Evolutionary conservation across 306 rosid genomes (phyloP), one percentile per base, ranked within the genome.

Genomic region (Casuarina glauca): DNA sequence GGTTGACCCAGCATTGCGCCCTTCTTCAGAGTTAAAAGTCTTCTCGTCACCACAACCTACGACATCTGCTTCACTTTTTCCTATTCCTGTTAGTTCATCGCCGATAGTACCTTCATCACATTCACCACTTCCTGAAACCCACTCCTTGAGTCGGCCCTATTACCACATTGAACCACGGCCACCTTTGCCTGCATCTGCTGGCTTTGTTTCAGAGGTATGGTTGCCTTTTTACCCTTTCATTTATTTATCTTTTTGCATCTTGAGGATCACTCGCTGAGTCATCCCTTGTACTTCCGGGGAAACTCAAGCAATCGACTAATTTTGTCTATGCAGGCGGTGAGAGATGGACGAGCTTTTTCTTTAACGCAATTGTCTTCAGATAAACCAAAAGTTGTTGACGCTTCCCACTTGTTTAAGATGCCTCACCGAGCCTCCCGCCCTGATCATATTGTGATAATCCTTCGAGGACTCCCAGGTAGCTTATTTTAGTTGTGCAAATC

Each of bases 391-490:
- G 64, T 84, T 46, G 20, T 89, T 58, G 83, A 89, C 82, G 92
- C 88, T 75, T 87, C 88, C 4, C 88, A 78, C 52, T 82, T 95
- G 35, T 91, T 95, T 84, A 82, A 82, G 83, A 85, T 70, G 71
- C 97, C 94, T 0, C 90, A 82, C 83, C 91, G 99, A 70, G 51
- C 86, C 49, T 78, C 88, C 19, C 99, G 97, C 17, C 97, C 99
- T 51, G 99, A 91, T 83, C 97, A 91, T 83, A 82, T 93, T 70
- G 99, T 91, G 73, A 81, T 93, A 69, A 88, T 95, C 83, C 88
- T 95, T 74, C 88, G 97, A 20, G 99, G 99, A 43, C 97, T 95
- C 81, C 97, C 99, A 84, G 99, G 99, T 95, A 79, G 45, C 46
- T 48, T 64, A 74, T 38, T 1, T 58, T 70, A 6, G 1, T 81